These are phyloP conservation scores for Boletus sensibilis DNA, from an alignment of 768 basidiomycete genomes.

Conservation along the genomic window DNA sequence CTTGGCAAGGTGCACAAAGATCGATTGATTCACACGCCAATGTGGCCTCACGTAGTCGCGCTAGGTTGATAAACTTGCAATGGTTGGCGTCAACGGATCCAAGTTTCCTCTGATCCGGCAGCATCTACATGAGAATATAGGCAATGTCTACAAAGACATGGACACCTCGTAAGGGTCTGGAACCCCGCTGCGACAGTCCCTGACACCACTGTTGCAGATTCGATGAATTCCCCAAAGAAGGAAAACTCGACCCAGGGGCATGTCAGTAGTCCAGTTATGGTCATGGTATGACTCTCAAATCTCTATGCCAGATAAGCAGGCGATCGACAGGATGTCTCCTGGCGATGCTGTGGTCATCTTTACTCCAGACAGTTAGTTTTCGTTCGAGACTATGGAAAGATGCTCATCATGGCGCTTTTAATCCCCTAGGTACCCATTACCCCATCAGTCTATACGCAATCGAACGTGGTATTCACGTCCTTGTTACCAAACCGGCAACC, in stretches of 20 bases:
- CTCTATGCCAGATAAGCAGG: slow-evolving; percentile 63
- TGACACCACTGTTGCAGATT: slow-evolving; percentile 47
- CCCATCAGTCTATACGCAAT: slow-evolving; percentile 86
- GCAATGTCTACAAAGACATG: slow-evolving; percentile 81
- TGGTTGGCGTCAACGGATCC: slow-evolving; percentile 87
- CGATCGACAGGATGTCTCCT: slow-evolving; percentile 72
- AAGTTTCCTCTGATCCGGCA: slow-evolving; percentile 85
- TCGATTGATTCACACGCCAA: neutral
- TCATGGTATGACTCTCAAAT: slow-evolving; percentile 3
- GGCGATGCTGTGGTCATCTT: slow-evolving; percentile 93
- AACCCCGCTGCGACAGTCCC: neutral
- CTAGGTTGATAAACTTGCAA: slow-evolving; percentile 69
- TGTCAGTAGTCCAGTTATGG: slow-evolving; percentile 51
- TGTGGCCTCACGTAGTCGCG: slow-evolving; percentile 8
- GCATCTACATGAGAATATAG: slow-evolving; percentile 83
- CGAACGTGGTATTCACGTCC: slow-evolving; percentile 80
- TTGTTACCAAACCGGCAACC: slow-evolving; percentile 92
- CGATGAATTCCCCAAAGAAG: slow-evolving; percentile 73
- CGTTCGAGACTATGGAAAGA: neutral
- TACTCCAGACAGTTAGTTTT: slow-evolving; percentile 77
- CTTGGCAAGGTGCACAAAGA: slow-evolving; percentile 61
- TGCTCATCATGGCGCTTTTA: neutral
- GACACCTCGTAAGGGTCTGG: slow-evolving; percentile 62
- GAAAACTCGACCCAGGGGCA: slow-evolving; percentile 69
- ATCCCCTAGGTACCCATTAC: slow-evolving; percentile 68